These are phyloP conservation scores for Xanthoceras sorbifolium DNA, from an alignment of 345 rosid species.

Conservation along the genomic window DNA sequence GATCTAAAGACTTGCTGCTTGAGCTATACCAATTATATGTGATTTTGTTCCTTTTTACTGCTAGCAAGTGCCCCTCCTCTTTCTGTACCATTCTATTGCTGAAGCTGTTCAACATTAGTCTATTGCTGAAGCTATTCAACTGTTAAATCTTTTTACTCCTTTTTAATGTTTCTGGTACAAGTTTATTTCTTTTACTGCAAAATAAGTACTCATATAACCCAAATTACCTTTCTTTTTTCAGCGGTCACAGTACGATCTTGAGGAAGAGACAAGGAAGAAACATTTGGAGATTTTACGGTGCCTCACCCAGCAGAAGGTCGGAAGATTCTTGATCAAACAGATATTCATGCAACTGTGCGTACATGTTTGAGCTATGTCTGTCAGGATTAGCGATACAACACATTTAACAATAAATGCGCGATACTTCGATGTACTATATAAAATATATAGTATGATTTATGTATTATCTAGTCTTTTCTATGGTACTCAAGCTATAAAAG, in stretches of 20 bases:
- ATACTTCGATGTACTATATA: too few relatives aligned
- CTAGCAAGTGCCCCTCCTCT: not conserved
- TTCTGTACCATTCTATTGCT: not conserved
- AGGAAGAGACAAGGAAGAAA: conserved; percentile 75
- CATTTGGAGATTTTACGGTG: conserved; percentile 46
- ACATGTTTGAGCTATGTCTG: too few relatives aligned
- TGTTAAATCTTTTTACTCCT: not conserved
- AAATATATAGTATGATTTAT: too few relatives aligned
- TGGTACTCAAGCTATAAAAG: too few relatives aligned
- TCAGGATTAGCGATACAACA: too few relatives aligned
- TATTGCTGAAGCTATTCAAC: too few relatives aligned
- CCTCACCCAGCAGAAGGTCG: conserved; percentile 34
- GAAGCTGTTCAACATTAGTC: too few relatives aligned
- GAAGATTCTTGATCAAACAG: conserved; percentile 47
- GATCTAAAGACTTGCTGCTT: not conserved
- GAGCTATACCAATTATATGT: not conserved
- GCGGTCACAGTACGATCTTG: conserved; percentile 80
- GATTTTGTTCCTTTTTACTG: not conserved
- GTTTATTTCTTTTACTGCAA: not conserved
- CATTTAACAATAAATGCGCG: too few relatives aligned
- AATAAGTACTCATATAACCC: not conserved
- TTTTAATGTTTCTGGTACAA: not conserved
- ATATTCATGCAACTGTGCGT: conserved; percentile 35
- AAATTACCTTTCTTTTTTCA: conserved; percentile 35
- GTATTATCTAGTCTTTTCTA: too few relatives aligned